A percentile compares a stretch with the other conserved stretches of the same genome.
phyloP scores from a whole-genome alignment of 768 basidiomycete species.

The Tricholoma flavovirens region DNA sequence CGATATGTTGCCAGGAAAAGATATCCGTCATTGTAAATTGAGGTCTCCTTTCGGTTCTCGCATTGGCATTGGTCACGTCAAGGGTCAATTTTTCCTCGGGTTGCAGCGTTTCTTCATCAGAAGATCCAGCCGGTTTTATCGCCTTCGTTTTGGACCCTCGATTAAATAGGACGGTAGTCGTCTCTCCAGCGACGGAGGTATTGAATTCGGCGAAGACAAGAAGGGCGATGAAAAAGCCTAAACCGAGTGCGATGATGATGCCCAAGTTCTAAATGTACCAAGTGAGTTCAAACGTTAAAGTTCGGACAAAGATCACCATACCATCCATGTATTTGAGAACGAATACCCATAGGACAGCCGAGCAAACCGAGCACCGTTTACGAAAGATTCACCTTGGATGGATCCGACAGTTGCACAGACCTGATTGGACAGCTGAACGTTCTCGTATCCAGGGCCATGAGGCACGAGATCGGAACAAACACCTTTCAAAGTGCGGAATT shows the following conservation, averaged over 20 bases:
- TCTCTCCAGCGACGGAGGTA: conserved; percentile 31
- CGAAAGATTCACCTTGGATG: conserved; percentile 47
- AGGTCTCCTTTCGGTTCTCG: not conserved
- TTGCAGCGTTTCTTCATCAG: not conserved
- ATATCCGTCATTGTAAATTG: conserved; percentile 36
- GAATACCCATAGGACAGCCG: conserved; percentile 45
- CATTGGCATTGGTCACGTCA: not conserved
- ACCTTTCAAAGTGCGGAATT: conserved; percentile 68
- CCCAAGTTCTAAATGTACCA: conserved; percentile 49
- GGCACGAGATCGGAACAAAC: conserved; percentile 57
- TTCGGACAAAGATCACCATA: not conserved
- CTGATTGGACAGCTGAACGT: conserved; percentile 57
- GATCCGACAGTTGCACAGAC: conserved; percentile 73
- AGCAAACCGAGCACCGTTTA: conserved; percentile 51
- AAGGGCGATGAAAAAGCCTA: conserved; percentile 53
- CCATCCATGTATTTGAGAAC: conserved; percentile 22
- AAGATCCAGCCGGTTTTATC: not conserved
- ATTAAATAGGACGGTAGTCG: conserved; percentile 55
- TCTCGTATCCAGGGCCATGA: conserved; percentile 56
- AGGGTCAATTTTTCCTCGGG: not conserved
- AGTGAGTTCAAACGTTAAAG: not conserved
- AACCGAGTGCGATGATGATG: conserved; percentile 59
- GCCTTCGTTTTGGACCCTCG: conserved; percentile 39
- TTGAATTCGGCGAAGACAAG: conserved; percentile 56
- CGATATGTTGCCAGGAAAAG: conserved; percentile 76